Conservation (phyloP, 2,329 filamentous ascomycete genomes). For the Cytospora schulzeri region DNA sequence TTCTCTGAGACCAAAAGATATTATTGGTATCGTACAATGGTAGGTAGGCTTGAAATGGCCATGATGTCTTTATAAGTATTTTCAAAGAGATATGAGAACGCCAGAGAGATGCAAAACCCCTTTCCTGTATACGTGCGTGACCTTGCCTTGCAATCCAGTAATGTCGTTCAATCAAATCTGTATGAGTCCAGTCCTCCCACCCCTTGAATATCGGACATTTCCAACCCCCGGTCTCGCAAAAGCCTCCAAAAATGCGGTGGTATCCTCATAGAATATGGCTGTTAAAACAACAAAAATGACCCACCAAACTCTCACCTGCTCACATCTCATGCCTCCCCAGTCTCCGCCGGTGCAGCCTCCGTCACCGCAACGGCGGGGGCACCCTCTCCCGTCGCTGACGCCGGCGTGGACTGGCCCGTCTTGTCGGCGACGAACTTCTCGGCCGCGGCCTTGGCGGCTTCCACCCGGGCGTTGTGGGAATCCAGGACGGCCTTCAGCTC, state of each 20-base stretch:
- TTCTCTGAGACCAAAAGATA: background rate
- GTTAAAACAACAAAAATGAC: constrained; percentile 3
- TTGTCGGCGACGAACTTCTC: constrained; percentile 23
- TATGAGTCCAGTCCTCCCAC: background rate
- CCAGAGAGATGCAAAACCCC: constrained; percentile 1
- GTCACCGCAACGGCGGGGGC: constrained; percentile 10
- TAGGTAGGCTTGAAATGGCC: background rate
- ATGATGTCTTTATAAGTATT: background rate
- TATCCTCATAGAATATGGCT: background rate
- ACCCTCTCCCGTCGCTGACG: constrained; percentile 10
- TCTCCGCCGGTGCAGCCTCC: constrained; percentile 5
- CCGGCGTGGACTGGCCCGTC: constrained; percentile 19
- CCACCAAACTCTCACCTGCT: background rate
- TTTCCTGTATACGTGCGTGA: background rate
- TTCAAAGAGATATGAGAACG: background rate
- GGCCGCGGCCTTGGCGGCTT: constrained; percentile 35
- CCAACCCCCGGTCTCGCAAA: background rate
- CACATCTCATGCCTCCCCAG: constrained; percentile 8
- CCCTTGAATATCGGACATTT: background rate
- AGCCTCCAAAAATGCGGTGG: background rate
- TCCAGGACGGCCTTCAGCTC: constrained; percentile 60
- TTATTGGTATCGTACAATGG: background rate
- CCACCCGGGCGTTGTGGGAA: constrained; percentile 55
- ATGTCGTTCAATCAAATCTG: background rate
- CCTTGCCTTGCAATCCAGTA: background rate